These are phyloP conservation scores for Singerocomus inundabilis DNA, from an alignment of 1,284 basidiomycete species.

Conservation along the genomic window DNA sequence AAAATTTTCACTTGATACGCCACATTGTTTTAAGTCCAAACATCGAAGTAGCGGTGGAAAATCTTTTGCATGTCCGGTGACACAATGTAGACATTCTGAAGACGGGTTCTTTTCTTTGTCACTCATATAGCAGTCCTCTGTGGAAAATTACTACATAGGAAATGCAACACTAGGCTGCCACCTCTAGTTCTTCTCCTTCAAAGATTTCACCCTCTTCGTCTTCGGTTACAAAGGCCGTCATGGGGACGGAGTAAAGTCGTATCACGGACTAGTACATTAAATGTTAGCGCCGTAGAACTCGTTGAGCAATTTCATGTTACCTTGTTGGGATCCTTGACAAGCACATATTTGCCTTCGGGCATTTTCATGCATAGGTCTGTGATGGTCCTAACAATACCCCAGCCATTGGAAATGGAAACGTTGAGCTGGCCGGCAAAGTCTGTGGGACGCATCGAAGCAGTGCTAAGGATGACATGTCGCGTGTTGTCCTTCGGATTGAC, in stretches of 20 bases:
- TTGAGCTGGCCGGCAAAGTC: conserved; percentile 97
- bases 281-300: conserved; percentile 6
- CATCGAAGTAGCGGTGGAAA: conserved; percentile 79
- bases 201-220: conserved; percentile 54
- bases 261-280: conserved; percentile 73
- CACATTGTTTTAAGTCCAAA: conserved; percentile 52
- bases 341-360: conserved; percentile 94
- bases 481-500: conserved; percentile 92
- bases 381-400: conserved; percentile 96
- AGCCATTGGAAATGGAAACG: conserved; percentile 93
- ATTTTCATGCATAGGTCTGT: conserved; percentile 92
- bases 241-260: conserved; percentile 89
- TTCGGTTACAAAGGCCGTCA: conserved; percentile 76
- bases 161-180: conserved; percentile 20
- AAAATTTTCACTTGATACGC: conserved; percentile 7
- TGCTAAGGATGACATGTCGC: conserved; percentile 93
- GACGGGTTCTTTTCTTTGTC: neutral
- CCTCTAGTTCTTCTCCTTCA: conserved; percentile 52
- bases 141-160: conserved; percentile 1
- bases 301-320: conserved; percentile 40
- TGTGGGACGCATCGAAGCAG: conserved; percentile 90
- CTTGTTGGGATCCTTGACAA: conserved; percentile 96
- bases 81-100: neutral
- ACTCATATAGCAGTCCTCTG: neutral
- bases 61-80: conserved; percentile 52